Conservation (phyloP, 441 rosid species). For the Sinapis alba region DNA sequence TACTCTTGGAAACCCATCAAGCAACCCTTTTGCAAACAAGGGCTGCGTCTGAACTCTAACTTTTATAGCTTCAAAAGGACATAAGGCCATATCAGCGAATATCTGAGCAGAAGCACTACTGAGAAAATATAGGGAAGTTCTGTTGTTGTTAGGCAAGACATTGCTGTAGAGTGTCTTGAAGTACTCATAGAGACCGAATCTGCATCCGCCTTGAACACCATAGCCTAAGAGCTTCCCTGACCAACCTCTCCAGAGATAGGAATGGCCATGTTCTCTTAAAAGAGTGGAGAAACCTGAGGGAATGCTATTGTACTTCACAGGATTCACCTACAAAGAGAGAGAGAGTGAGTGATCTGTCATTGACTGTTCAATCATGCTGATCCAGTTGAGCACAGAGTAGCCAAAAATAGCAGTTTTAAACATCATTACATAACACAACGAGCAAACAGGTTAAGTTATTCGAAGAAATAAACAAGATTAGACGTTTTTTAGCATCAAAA, state of each 20-base stretch:
- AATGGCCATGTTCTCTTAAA: conserved; percentile 69
- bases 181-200: conserved; percentile 73
- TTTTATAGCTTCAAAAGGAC: conserved; percentile 85
- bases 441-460: background rate
- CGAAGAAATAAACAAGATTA: background rate
- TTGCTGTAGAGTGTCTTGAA: conserved; percentile 71
- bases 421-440: conserved; percentile 1
- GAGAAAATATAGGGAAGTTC: conserved; percentile 63
- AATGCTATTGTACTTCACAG: conserved; percentile 60
- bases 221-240: conserved; percentile 70
- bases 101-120: conserved; percentile 87
- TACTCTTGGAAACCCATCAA: conserved; percentile 71
- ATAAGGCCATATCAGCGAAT: conserved; percentile 68
- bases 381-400: background rate
- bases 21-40: conserved; percentile 67
- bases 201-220: conserved; percentile 81
- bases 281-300: conserved; percentile 52
- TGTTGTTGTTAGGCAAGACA: conserved; percentile 49
- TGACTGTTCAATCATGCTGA: background rate
- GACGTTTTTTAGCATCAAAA: background rate
- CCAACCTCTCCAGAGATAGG: conserved; percentile 85
- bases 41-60: conserved; percentile 77
- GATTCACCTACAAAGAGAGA: conserved; percentile 55
- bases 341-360: background rate
- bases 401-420: conserved; percentile 10